Conservation (phyloP, 140 eudicot species). For the Cichorium intybus region DNA sequence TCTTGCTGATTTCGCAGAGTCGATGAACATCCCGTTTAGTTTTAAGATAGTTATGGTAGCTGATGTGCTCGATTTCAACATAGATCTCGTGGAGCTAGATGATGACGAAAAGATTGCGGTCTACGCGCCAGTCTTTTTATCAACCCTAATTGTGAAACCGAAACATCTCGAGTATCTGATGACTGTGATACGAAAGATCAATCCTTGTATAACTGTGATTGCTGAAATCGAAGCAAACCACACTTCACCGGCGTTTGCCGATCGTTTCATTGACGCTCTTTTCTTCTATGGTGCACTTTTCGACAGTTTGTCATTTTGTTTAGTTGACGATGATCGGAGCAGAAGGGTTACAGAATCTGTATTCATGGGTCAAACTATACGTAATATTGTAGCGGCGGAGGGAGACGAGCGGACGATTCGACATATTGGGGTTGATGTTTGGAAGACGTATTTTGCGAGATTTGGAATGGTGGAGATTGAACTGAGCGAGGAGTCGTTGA, state of each 20-base stretch:
- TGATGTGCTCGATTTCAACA: conserved; percentile 36
- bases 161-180: conserved; percentile 28
- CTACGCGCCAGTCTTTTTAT: conserved; percentile 15
- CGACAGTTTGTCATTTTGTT: conserved; percentile 29
- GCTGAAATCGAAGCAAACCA: conserved; percentile 40
- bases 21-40: conserved; percentile 33
- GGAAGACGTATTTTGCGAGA: conserved; percentile 43
- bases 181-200: conserved; percentile 33
- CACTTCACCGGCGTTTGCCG: conserved; percentile 28
- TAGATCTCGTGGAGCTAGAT: conserved; percentile 31
- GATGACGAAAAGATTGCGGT: conserved; percentile 36
- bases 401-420: conserved; percentile 35
- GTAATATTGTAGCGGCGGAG: conserved; percentile 39
- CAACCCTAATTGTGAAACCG: conserved; percentile 28
- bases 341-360: conserved; percentile 31
- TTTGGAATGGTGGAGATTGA: conserved; percentile 43
- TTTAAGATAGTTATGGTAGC: conserved; percentile 32
- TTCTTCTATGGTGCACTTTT: conserved; percentile 28
- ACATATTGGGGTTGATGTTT: conserved; percentile 33
- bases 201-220: conserved; percentile 36
- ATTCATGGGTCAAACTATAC: conserved; percentile 13
- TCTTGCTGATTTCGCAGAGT: conserved; percentile 38
- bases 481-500: conserved; percentile 25
- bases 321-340: background rate
- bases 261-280: conserved; percentile 39